Evolutionary conservation across 2,329 filamentous ascomycete species (phyloP).

Genomic region (Claviceps pazoutovae): DNA sequence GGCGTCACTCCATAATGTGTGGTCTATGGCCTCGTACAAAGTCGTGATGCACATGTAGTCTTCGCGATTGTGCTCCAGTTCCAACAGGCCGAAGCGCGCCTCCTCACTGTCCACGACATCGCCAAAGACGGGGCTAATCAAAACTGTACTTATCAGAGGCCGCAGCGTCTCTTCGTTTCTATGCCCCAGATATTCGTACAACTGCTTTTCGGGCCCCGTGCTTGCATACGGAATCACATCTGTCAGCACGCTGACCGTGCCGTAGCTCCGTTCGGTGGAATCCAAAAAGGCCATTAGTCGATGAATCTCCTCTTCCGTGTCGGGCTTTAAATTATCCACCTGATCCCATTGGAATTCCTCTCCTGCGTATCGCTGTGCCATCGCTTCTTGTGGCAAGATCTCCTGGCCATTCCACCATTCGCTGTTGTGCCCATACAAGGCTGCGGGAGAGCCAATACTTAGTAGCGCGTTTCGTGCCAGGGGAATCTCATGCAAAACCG

Average conservation of each 20-base stretch:
- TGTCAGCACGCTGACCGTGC: slow-evolving; percentile 35
- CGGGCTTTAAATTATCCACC: slow-evolving; percentile 16
- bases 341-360: slow-evolving; percentile 18
- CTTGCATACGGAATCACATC: slow-evolving; percentile 21
- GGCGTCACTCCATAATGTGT: slow-evolving; percentile 32
- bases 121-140: slow-evolving; percentile 16
- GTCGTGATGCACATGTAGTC: slow-evolving; percentile 27
- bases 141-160: slow-evolving; percentile 21
- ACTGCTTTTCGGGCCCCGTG: slow-evolving; percentile 25
- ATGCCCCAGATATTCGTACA: slow-evolving; percentile 29
- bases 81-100: slow-evolving; percentile 28
- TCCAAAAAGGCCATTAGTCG: slow-evolving; percentile 51
- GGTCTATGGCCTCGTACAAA: slow-evolving; percentile 34
- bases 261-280: slow-evolving; percentile 44
- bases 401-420: slow-evolving; percentile 49
- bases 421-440: slow-evolving; percentile 38
- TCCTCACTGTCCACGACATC: slow-evolving; percentile 19
- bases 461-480: slow-evolving; percentile 42
- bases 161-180: slow-evolving; percentile 12
- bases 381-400: slow-evolving; percentile 28
- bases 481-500: slow-evolving; percentile 47
- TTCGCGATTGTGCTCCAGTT: slow-evolving; percentile 22
- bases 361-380: slow-evolving; percentile 19
- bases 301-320: slow-evolving; percentile 41
- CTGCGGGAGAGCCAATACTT: slow-evolving; percentile 23